Conservation (phyloP, 305 asterid genomes). For the Fraxinus sp. region DNA sequence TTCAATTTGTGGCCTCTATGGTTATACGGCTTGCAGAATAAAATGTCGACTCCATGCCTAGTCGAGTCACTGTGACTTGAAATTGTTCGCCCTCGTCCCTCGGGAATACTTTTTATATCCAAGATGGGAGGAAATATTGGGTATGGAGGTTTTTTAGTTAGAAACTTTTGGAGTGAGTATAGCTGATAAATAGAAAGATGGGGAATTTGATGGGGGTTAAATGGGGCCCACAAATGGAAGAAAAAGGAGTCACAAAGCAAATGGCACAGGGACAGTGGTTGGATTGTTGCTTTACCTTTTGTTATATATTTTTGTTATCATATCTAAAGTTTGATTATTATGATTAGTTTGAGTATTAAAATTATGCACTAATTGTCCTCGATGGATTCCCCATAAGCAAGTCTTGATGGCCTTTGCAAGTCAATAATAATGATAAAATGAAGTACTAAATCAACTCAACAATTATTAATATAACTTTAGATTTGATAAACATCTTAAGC, state of each 20-base stretch:
- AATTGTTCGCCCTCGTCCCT: neutral
- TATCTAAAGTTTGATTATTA: neutral
- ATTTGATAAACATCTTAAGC: neutral
- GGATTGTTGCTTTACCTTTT: neutral
- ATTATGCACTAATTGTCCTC: neutral
- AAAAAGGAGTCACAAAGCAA: conserved; percentile 30
- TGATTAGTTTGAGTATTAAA: neutral
- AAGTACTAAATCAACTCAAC: neutral
- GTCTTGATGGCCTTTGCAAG: neutral
- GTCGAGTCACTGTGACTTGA: neutral
- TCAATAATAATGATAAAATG: neutral
- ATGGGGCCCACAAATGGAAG: conserved; percentile 24
- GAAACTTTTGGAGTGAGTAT: conserved; percentile 12
- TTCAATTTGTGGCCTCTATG: neutral
- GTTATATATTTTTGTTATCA: neutral
- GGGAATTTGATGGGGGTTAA: conserved; percentile 23
- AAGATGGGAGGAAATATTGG: neutral
- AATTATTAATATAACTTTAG: neutral
- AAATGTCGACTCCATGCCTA: neutral
- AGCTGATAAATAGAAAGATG: conserved; percentile 33
- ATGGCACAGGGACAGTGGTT: neutral
- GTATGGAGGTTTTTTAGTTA: neutral
- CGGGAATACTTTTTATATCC: neutral
- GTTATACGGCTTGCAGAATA: neutral
- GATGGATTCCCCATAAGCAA: neutral